phyloP scores from a whole-genome alignment of 2,329 filamentous ascomycete species.

The Sporothrix euskadiensis region DNA sequence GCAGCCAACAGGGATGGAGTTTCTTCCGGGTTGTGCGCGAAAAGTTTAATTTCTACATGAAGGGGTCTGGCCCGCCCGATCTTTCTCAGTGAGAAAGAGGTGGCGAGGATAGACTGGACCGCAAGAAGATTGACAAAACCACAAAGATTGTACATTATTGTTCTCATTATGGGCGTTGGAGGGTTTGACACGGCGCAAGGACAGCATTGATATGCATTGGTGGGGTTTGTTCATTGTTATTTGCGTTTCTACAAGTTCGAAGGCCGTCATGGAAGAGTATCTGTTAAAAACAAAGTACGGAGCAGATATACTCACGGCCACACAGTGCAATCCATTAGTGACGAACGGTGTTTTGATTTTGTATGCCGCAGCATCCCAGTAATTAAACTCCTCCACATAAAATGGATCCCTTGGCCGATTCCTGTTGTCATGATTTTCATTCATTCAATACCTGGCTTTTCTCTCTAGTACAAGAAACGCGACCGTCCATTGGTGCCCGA shows the following conservation, averaged over 20 bases:
- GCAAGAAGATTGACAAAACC: background rate
- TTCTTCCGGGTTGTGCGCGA: constrained; percentile 32
- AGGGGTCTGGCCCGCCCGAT: background rate
- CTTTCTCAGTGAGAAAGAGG: background rate
- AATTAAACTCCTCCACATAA: background rate
- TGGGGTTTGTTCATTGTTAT: background rate
- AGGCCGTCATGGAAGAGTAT: background rate
- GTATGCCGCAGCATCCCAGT: background rate
- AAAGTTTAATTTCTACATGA: constrained; percentile 30
- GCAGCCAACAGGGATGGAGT: constrained; percentile 27
- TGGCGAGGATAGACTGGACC: background rate
- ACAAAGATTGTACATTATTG: background rate
- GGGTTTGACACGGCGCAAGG: background rate
- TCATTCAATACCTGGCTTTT: background rate
- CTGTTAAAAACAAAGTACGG: background rate
- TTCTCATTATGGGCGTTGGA: constrained; percentile 7
- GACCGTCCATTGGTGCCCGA: background rate
- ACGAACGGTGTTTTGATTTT: no score
- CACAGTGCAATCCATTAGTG: background rate
- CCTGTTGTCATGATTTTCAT: background rate
- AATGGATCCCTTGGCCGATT: background rate
- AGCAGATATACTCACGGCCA: background rate
- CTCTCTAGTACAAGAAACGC: background rate
- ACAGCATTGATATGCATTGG: background rate
- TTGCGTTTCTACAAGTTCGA: background rate